Evolutionary conservation across 352 stramenopile genomes (phyloP).

Genomic region (Blastocystis sp.): DNA sequence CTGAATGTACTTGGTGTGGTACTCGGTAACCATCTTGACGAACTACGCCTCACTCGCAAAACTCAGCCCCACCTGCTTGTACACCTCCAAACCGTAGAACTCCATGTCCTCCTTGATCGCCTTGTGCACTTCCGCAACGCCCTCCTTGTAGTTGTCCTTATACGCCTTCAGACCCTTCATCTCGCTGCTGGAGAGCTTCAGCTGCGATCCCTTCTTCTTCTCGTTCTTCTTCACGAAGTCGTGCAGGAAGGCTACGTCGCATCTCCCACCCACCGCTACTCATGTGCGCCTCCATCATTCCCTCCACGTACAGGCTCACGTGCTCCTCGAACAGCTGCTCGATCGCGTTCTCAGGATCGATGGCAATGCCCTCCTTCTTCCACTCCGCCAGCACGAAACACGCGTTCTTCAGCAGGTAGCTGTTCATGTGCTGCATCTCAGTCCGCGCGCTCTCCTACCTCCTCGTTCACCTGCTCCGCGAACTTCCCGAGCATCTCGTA

Average conservation of each 20-base stretch:
- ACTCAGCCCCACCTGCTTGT: background rate
- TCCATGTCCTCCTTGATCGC: background rate
- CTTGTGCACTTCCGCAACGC: background rate
- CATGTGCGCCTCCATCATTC: slow-evolving; percentile 13
- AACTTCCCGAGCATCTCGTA: background rate
- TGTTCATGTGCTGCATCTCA: background rate
- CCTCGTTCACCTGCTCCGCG: background rate
- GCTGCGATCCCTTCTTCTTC: slow-evolving; percentile 46
- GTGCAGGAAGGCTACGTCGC: background rate
- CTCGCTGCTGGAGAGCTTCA: slow-evolving; percentile 46
- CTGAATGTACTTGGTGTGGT: slow-evolving; percentile 50
- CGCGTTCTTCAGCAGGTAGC: background rate
- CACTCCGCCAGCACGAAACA: slow-evolving; percentile 11
- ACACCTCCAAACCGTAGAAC: slow-evolving; percentile 2
- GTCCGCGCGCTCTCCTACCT: background rate
- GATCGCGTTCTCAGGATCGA: background rate
- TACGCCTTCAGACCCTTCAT: slow-evolving; percentile 43
- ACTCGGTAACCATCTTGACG: slow-evolving; percentile 27
- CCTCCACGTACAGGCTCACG: background rate
- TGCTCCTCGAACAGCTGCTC: background rate
- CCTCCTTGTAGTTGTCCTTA: slow-evolving; percentile 20
- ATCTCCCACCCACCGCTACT: background rate
- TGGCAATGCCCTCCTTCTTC: background rate
- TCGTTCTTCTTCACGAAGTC: slow-evolving; percentile 51
- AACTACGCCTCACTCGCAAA: background rate